Percentiles rank a stretch among this genome's conserved stretches.
Evolutionary conservation across 1,139 yeast species (phyloP).

Genomic region (Protomyces inouyei): DNA sequence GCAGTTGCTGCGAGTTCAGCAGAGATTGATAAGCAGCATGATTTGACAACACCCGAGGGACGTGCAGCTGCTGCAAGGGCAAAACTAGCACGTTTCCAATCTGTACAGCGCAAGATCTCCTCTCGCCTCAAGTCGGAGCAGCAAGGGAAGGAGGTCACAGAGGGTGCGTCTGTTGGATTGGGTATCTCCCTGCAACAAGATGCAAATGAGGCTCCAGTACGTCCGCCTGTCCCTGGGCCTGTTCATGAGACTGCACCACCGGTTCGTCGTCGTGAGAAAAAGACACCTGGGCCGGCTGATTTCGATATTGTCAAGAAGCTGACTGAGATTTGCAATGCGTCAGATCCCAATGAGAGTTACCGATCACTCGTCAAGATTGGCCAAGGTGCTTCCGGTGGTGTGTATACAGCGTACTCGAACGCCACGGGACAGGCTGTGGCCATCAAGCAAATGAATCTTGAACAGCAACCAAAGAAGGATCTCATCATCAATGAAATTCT

Average conservation of each 20-base stretch:
- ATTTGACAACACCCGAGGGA: not conserved
- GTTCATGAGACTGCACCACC: conserved; percentile 4
- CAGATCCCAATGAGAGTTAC: conserved; percentile 77
- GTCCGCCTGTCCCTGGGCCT: conserved; percentile 29
- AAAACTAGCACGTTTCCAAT: not conserved
- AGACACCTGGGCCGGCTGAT: conserved; percentile 47
- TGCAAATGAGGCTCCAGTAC: not conserved
- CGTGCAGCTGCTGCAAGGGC: not conserved
- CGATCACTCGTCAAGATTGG: conserved; percentile 76
- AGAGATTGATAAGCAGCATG: not conserved
- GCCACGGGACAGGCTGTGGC: conserved; percentile 62
- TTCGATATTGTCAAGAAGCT: conserved; percentile 66
- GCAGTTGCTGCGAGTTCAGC: not conserved
- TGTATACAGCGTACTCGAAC: conserved; percentile 76
- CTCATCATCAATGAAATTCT: conserved; percentile 87
- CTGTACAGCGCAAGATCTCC: not conserved
- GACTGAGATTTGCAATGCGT: conserved; percentile 72
- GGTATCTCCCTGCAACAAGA: conserved; percentile 1
- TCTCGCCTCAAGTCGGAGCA: not conserved
- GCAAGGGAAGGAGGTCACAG: not conserved
- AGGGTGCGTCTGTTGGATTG: conserved; percentile 1
- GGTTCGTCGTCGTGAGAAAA: conserved; percentile 63
- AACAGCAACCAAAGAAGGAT: conserved; percentile 91
- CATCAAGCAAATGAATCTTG: conserved; percentile 90
- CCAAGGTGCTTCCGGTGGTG: conserved; percentile 98